A percentile compares a stretch with the other conserved stretches of the same genome.
Evolutionary conservation across 768 basidiomycete species (phyloP).

Genomic region (Dacryopinax primogenitus): DNA sequence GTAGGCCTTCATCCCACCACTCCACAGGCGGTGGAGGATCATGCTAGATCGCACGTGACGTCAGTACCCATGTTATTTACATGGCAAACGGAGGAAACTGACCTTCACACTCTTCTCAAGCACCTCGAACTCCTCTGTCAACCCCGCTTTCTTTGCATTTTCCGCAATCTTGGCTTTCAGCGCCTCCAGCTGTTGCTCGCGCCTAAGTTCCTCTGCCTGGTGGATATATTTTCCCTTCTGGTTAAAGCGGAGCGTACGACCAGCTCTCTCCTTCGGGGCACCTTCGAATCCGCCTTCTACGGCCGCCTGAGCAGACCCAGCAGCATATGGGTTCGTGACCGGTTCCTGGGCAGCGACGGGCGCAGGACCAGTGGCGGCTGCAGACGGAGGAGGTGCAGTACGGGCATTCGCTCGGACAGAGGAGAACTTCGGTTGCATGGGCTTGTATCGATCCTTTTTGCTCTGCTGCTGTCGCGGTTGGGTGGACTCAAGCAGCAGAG

Average conservation of each 20-base stretch:
- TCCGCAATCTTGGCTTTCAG: constrained; percentile 89
- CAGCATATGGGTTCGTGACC: constrained; percentile 63
- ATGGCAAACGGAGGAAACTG: constrained; percentile 18
- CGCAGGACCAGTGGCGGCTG: constrained; percentile 29
- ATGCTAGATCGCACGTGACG: constrained; percentile 36
- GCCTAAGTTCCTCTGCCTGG: constrained; percentile 33
- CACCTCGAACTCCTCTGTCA: constrained; percentile 85
- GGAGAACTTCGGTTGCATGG: constrained; percentile 98
- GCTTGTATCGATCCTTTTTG: constrained; percentile 87
- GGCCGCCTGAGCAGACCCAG: constrained; percentile 29
- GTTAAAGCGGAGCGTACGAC: constrained; percentile 71
- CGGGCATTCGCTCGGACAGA: constrained; percentile 78
- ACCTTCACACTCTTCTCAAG: constrained; percentile 84
- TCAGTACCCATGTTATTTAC: background rate
- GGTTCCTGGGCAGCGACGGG: constrained; percentile 29
- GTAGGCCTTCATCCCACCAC: constrained; percentile 91
- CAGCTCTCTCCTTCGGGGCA: constrained; percentile 54
- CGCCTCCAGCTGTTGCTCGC: constrained; percentile 67
- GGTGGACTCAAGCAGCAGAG: constrained; percentile 60
- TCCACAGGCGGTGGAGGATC: constrained; percentile 79
- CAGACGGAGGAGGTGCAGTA: constrained; percentile 51
- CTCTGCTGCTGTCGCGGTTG: constrained; percentile 44
- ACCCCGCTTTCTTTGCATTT: constrained; percentile 79
- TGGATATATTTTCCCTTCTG: constrained; percentile 70
- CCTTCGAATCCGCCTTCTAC: constrained; percentile 48